phyloP scores from a whole-genome alignment of 2,329 filamentous ascomycete species.

The Sordariomycetes sp. region DNA sequence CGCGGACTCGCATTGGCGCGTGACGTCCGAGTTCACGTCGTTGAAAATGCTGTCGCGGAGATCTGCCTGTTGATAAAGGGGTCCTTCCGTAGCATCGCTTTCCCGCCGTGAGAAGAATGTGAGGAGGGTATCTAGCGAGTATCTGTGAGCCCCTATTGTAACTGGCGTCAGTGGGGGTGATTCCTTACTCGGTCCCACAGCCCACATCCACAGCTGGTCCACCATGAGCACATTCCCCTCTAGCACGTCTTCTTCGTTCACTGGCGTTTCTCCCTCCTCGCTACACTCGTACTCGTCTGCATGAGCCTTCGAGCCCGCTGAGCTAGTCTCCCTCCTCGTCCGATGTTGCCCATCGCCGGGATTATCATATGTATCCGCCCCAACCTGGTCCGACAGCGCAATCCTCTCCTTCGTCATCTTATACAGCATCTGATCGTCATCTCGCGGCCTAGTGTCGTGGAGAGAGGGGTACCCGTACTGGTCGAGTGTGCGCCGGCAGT shows the following conservation, averaged over 20 bases:
- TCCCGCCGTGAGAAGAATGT: conserved; percentile 44
- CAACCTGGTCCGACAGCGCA: conserved; percentile 1
- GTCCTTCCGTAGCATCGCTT: conserved; percentile 38
- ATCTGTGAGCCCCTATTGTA: background rate
- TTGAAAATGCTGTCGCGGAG: conserved; percentile 51
- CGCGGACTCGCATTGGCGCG: conserved; percentile 46
- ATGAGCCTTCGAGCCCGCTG: conserved; percentile 3
- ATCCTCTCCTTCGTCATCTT: conserved; percentile 41
- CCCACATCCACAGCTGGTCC: conserved; percentile 52
- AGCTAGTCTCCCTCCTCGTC: conserved; percentile 7
- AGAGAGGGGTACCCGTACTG: conserved; percentile 51
- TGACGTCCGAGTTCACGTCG: conserved; percentile 51
- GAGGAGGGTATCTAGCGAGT: conserved; percentile 27
- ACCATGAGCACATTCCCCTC: conserved; percentile 53
- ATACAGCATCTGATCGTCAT: conserved; percentile 56
- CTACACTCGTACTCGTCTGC: conserved; percentile 7
- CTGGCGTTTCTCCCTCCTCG: conserved; percentile 19
- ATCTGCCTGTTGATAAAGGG: conserved; percentile 45
- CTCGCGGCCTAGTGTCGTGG: conserved; percentile 43
- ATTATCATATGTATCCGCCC: conserved; percentile 2
- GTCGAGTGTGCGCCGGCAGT: conserved; percentile 47
- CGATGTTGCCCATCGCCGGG: conserved; percentile 5
- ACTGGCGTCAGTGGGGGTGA: background rate
- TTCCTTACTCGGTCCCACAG: conserved; percentile 34
- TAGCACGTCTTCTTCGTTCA: conserved; percentile 21